A percentile compares a stretch with the other conserved stretches of the same genome.
Conservation (phyloP, 805 yeast species). For the Pichia insulana region DNA sequence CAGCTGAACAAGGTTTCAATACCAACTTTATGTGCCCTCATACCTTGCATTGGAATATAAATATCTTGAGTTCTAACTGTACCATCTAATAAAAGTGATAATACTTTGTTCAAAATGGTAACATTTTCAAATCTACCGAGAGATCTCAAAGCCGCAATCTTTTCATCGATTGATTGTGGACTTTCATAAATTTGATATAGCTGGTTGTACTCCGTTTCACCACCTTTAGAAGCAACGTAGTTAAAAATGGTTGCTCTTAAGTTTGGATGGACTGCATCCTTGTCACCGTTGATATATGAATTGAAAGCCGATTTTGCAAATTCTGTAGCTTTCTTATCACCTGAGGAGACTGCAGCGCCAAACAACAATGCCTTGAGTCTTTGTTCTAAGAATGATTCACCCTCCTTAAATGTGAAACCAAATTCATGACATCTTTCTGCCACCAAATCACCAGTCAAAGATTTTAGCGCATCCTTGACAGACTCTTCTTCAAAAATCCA, state of each 20-base stretch:
- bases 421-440: slow-evolving; percentile 33
- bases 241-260: slow-evolving; percentile 36
- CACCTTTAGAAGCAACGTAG: slow-evolving; percentile 34
- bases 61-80: slow-evolving; percentile 48
- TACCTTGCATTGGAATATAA: slow-evolving; percentile 65
- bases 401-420: slow-evolving; percentile 81
- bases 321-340: slow-evolving; percentile 31
- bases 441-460: slow-evolving; percentile 26
- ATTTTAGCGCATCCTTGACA: slow-evolving; percentile 25
- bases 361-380: slow-evolving; percentile 35
- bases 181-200: slow-evolving; percentile 38
- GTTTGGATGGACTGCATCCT: slow-evolving; percentile 36
- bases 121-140: slow-evolving; percentile 40
- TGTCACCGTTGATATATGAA: slow-evolving; percentile 19
- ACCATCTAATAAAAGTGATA: slow-evolving; percentile 46
- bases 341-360: slow-evolving; percentile 33
- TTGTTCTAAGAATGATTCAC: slow-evolving; percentile 41
- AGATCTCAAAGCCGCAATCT: slow-evolving; percentile 47
- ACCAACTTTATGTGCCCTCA: slow-evolving; percentile 57
- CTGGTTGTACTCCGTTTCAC: slow-evolving; percentile 31
- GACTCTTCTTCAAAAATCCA: slow-evolving; percentile 33
- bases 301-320: slow-evolving; percentile 23
- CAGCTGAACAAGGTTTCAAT: slow-evolving; percentile 65
- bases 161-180: slow-evolving; percentile 49
- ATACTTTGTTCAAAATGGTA: slow-evolving; percentile 30